phyloP scores from a whole-genome alignment of 2,329 filamentous ascomycete genomes.

The Metarhizium robertsii region DNA sequence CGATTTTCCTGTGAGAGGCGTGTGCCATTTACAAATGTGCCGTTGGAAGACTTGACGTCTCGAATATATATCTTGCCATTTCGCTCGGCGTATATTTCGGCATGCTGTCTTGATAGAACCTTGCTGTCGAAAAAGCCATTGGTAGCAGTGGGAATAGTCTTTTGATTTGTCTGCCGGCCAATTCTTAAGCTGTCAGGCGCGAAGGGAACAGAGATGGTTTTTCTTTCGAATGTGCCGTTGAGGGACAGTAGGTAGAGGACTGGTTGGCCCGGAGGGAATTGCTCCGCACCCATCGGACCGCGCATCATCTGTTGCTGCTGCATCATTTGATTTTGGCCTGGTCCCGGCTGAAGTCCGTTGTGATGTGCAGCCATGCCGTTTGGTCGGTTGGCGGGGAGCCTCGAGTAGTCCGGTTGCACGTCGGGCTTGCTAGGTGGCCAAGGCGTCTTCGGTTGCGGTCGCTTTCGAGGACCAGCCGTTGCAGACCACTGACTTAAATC shows the following conservation, averaged over 20 bases:
- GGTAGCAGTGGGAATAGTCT: slow-evolving; percentile 79
- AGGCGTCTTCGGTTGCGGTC: slow-evolving; percentile 38
- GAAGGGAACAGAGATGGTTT: slow-evolving; percentile 89
- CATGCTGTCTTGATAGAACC: slow-evolving; percentile 90
- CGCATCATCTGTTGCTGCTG: slow-evolving; percentile 46
- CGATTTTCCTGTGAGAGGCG: slow-evolving; percentile 88
- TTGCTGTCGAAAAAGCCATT: slow-evolving; percentile 99
- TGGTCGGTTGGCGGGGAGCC: slow-evolving; percentile 30
- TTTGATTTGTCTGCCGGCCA: slow-evolving; percentile 93
- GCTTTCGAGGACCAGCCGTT: slow-evolving; percentile 40
- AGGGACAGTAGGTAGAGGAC: slow-evolving; percentile 81
- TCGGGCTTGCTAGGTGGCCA: slow-evolving; percentile 43
- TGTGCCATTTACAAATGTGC: slow-evolving; percentile 92
- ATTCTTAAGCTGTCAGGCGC: slow-evolving; percentile 91
- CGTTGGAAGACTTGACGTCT: slow-evolving; percentile 97
- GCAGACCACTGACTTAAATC: slow-evolving; percentile 42
- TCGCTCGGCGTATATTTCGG: slow-evolving; percentile 82
- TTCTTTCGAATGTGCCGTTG: slow-evolving; percentile 94
- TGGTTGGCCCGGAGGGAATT: slow-evolving; percentile 55
- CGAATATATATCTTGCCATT: slow-evolving; percentile 91
- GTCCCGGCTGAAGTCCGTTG: slow-evolving; percentile 20
- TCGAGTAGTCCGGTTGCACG: slow-evolving; percentile 35
- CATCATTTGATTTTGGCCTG: slow-evolving; percentile 25
- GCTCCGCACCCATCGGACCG: slow-evolving; percentile 47
- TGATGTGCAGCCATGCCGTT: slow-evolving; percentile 32